Conservation (phyloP, 1,284 basidiomycete genomes). For the Tilletia setariae region DNA sequence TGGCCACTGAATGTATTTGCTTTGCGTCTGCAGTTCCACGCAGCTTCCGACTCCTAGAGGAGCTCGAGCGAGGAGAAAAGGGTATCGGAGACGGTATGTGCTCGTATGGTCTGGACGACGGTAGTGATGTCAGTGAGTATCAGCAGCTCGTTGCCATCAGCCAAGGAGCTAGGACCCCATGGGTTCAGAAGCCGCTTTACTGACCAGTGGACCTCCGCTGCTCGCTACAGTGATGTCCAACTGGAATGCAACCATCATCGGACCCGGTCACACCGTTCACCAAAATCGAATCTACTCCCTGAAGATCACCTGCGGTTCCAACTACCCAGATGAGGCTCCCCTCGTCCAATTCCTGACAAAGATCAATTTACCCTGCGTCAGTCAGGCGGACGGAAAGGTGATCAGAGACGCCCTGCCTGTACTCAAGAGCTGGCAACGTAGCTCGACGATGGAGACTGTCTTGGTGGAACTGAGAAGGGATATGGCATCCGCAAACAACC, state of each 20-base stretch:
- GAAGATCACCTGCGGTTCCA: slow-evolving; percentile 77
- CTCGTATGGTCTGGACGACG: slow-evolving; percentile 70
- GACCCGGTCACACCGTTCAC: slow-evolving; percentile 87
- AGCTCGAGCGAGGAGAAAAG: slow-evolving; percentile 99
- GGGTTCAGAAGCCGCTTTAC: background rate
- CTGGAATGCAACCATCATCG: slow-evolving; percentile 99
- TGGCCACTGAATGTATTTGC: no score
- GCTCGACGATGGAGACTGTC: slow-evolving; percentile 52
- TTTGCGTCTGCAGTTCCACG: slow-evolving; percentile 69
- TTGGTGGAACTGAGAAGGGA: slow-evolving; percentile 64
- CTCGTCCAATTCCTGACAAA: slow-evolving; percentile 78
- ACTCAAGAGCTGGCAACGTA: slow-evolving; percentile 46
- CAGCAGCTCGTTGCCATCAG: no score
- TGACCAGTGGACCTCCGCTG: background rate
- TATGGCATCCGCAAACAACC: slow-evolving; percentile 85
- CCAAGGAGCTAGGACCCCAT: no score
- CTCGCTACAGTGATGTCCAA: slow-evolving; percentile 68
- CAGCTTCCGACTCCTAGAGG: slow-evolving; percentile 83
- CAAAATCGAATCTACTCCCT: slow-evolving; percentile 98
- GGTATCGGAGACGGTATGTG: slow-evolving; percentile 96
- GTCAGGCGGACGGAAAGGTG: slow-evolving; percentile 66
- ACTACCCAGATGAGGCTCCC: slow-evolving; percentile 78
- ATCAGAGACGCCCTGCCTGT: slow-evolving; percentile 29
- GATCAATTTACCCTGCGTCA: slow-evolving; percentile 94
- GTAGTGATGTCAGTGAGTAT: slow-evolving; percentile 48